Percentiles rank a stretch among this genome's conserved stretches.
Conservation (phyloP, 1,284 basidiomycete species). For the Leccinum huronense region DNA sequence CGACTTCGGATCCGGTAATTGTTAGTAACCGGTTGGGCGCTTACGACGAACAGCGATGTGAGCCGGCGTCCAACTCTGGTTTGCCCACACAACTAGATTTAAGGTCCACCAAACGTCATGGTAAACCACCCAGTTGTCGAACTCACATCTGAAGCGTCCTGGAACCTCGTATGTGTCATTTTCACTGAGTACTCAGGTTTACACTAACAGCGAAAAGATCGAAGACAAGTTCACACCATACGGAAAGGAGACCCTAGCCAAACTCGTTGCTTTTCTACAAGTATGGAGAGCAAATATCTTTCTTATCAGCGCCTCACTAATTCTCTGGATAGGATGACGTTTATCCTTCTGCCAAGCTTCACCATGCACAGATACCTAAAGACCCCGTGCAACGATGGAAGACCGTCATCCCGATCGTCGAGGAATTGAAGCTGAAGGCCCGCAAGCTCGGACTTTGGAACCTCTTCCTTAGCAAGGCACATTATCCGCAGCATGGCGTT, state of each 20-base stretch:
- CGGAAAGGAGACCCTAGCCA: conserved; percentile 83
- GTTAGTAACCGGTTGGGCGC: conserved; percentile 10
- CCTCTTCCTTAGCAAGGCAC: conserved; percentile 90
- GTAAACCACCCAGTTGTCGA: conserved; percentile 62
- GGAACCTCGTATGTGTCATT: conserved; percentile 64
- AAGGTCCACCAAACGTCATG: conserved; percentile 21
- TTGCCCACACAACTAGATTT: background rate
- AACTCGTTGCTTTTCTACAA: conserved; percentile 83
- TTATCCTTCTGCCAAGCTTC: conserved; percentile 75
- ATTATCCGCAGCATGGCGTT: conserved; percentile 89
- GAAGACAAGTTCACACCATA: conserved; percentile 89
- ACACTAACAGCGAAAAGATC: conserved; percentile 48
- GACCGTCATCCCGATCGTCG: conserved; percentile 77
- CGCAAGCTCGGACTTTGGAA: conserved; percentile 93
- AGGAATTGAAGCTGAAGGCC: conserved; percentile 86
- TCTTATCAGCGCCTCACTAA: conserved; percentile 8
- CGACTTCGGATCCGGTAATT: conserved; percentile 8
- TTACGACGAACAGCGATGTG: background rate
- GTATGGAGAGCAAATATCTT: conserved; percentile 44
- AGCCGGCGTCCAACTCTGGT: background rate
- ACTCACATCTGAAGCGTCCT: conserved; percentile 76
- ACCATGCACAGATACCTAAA: conserved; percentile 79
- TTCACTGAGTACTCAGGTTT: conserved; percentile 10
- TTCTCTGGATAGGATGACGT: conserved; percentile 73
- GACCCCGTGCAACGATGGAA: conserved; percentile 83